Evolutionary conservation across 768 basidiomycete species (phyloP), one percentile per base, ranked within the genome.

Genomic region (Termitomyces sp.): DNA sequence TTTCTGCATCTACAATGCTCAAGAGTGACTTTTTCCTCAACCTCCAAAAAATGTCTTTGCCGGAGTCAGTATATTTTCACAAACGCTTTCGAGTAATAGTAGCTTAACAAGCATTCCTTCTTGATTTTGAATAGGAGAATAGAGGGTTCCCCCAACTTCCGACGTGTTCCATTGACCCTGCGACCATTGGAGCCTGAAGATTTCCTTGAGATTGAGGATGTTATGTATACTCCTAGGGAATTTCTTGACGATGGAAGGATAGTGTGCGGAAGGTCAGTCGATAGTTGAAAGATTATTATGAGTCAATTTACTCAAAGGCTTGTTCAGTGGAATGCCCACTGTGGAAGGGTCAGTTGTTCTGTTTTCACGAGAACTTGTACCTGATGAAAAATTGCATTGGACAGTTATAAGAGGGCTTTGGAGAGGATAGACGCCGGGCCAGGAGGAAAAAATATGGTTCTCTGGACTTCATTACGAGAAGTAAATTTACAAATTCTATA

Each of bases 381-480:
- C 20, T 47, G 34, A 41, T 56, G 16, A 36, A 13, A 20, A 6
- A 27, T 20, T 46, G 8, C 12, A 34, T 55, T 49, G 24, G 45
- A 58, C 55, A 94, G 94, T 7, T 75, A 97, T 59, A 84, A 92
- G 55, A 80, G 85, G 58, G 93, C 94, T 3, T 73, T 98, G 46
- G 73, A 79, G 22, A 80, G 90, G 59, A 90, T 98, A 49, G 81
- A 88, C 61, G 97, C 95, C 4, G 85, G 84, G 8, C 87, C 88
- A 15, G 77, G 82, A n/a, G 94, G 94, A 1, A 67, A 73, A 27
- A 89, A 91, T 58, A 81, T 71, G 63, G 88, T 95, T 15, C 87
- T 84, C 60, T 98, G 97, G 97, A 98, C 95, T n/a, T 95, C 92
- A 0, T 71, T 99, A 58, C 82, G 97, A 68, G 95, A 98, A 77